A percentile compares a stretch with the other conserved stretches of the same genome.
These are phyloP conservation scores for Kwoniella newhampshirensis DNA, from an alignment of 768 basidiomycete species.

Conservation along the genomic window DNA sequence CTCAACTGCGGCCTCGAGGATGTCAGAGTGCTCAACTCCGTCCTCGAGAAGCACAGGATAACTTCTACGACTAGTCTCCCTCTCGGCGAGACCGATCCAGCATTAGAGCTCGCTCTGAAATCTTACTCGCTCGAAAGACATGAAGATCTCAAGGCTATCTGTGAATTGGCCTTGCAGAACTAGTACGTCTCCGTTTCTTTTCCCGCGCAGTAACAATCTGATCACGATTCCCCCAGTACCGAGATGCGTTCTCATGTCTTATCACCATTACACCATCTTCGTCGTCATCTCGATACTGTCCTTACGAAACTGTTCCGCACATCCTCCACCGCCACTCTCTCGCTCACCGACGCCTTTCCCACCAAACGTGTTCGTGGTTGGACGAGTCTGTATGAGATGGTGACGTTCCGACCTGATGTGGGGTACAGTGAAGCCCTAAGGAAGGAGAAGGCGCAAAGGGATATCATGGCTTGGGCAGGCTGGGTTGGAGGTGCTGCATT, in stretches of 20 bases:
- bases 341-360: conserved; percentile 60
- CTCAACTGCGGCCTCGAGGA: conserved; percentile 97
- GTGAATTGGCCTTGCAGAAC: conserved; percentile 90
- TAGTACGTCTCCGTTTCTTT: conserved; percentile 64
- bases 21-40: conserved; percentile 77
- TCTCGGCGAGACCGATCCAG: conserved; percentile 50
- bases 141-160: conserved; percentile 85
- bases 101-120: conserved; percentile 63
- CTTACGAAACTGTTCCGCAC: conserved; percentile 52
- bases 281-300: conserved; percentile 70
- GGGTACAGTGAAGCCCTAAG: conserved; percentile 77
- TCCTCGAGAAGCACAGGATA: conserved; percentile 72
- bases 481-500: conserved; percentile 10
- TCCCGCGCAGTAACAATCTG: not conserved
- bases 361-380: conserved; percentile 67
- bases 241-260: conserved; percentile 94
- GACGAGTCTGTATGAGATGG: conserved; percentile 95
- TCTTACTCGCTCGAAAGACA: conserved; percentile 79
- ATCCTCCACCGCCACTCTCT: conserved; percentile 6
- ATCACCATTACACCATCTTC: conserved; percentile 73
- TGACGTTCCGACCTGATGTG: conserved; percentile 94
- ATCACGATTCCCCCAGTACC: conserved; percentile 59
- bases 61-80: conserved; percentile 55
- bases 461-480: conserved; percentile 57
- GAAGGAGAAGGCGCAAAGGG: conserved; percentile 69